phyloP scores from a whole-genome alignment of 306 rosid genomes.

The Cucurbita argyrosperma region DNA sequence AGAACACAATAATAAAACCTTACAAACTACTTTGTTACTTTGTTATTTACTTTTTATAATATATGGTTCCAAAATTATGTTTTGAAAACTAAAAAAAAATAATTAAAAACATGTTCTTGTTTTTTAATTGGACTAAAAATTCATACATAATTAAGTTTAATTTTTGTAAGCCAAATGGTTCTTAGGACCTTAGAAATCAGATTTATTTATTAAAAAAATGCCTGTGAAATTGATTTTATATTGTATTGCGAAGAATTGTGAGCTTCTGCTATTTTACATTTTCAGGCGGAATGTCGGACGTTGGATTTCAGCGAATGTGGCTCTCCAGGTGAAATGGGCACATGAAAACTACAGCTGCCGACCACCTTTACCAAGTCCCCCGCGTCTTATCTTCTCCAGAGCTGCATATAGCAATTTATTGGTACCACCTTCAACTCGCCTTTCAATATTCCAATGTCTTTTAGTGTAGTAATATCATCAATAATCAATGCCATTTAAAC shows the following conservation, averaged over 20 bases:
- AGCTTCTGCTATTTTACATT: not conserved
- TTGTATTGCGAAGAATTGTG: not conserved
- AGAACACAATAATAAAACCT: no score
- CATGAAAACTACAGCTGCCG: conserved; percentile 33
- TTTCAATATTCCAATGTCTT: not conserved
- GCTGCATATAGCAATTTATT: conserved; percentile 26
- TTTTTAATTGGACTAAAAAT: no score
- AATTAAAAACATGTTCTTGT: no score
- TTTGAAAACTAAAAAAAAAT: no score
- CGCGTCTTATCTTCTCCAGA: conserved; percentile 54
- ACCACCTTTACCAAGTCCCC: conserved; percentile 36
- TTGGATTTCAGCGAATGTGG: conserved; percentile 97
- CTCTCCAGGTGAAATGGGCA: conserved; percentile 40
- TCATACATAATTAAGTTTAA: no score
- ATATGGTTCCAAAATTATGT: no score
- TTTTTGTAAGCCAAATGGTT: no score
- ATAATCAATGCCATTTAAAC: not conserved
- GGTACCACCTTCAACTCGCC: not conserved
- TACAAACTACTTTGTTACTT: no score
- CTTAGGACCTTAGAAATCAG: no score
- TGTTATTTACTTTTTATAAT: no score
- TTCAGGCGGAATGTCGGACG: conserved; percentile 63
- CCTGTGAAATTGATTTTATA: no score
- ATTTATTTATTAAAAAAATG: no score
- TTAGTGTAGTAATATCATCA: not conserved